Conservation (phyloP, 2,329 filamentous ascomycete genomes). For the Tolypocladium ophioglossoides region DNA sequence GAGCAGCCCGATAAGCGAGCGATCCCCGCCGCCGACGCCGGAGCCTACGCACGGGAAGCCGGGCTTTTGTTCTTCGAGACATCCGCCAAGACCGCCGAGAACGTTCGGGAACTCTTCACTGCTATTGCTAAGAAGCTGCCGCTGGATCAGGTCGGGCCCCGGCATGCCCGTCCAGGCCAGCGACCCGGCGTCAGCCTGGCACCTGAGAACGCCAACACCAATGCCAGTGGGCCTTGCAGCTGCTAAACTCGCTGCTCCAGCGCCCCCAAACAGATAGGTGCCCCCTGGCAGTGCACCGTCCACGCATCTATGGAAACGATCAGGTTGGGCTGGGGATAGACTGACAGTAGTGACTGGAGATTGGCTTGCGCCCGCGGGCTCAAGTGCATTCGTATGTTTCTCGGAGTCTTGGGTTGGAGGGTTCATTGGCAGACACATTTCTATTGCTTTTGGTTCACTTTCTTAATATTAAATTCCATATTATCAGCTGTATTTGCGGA, state of each 20-base stretch:
- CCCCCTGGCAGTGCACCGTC: conserved; percentile 7
- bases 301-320: conserved; percentile 11
- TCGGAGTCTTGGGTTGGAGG: conserved; percentile 30
- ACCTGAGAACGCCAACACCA: conserved; percentile 47
- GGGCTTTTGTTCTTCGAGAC: conserved; percentile 97
- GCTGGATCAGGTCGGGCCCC: conserved; percentile 88
- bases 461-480: conserved; percentile 10
- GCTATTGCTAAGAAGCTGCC: conserved; percentile 97
- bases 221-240: conserved; percentile 43
- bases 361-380: conserved; percentile 15
- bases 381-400: conserved; percentile 24
- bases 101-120: conserved; percentile 91
- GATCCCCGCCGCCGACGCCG: conserved; percentile 78
- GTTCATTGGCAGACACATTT: conserved; percentile 22
- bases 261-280: conserved; percentile 5
- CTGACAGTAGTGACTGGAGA: conserved; percentile 14
- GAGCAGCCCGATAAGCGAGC: conserved; percentile 94
- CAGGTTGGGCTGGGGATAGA: conserved; percentile 15
- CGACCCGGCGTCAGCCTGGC: conserved; percentile 48
- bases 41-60: conserved; percentile 89
- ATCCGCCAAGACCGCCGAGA: conserved; percentile 93
- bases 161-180: conserved; percentile 62
- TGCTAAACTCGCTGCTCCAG: conserved; percentile 29
- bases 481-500: background rate
- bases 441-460: conserved; percentile 20